phyloP scores from a whole-genome alignment of 2,329 filamentous ascomycete genomes.

The Aspergillus amoenus region DNA sequence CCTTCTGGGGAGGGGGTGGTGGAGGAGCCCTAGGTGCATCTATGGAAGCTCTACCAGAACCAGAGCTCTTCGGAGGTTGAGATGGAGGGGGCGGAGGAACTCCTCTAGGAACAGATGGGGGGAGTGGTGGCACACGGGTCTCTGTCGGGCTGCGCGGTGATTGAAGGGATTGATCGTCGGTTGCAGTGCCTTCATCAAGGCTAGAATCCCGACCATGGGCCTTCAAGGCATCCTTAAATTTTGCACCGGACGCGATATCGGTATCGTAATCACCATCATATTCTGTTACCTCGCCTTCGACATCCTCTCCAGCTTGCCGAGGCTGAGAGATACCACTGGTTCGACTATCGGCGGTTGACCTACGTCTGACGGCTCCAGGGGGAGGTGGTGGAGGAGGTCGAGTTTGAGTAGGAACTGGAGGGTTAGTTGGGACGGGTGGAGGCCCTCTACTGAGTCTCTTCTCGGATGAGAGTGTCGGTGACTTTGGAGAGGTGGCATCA shows the following conservation, averaged over 20 bases:
- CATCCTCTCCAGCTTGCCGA: conserved; percentile 56
- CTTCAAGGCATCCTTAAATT: conserved; percentile 90
- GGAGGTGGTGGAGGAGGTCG: conserved; percentile 68
- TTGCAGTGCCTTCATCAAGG: conserved; percentile 64
- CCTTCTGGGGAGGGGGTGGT: conserved; percentile 50
- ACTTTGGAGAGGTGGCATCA: conserved; percentile 44
- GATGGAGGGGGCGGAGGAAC: conserved; percentile 65
- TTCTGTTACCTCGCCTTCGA: conserved; percentile 80
- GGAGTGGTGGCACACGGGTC: conserved; percentile 48
- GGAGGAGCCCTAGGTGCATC: conserved; percentile 35
- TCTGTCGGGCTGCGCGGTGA: conserved; percentile 44
- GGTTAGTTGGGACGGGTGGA: conserved; percentile 40
- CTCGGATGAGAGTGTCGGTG: conserved; percentile 33
- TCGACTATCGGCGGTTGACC: conserved; percentile 59
- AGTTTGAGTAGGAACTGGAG: conserved; percentile 48
- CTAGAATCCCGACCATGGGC: conserved; percentile 75
- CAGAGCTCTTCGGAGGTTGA: conserved; percentile 53
- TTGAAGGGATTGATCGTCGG: conserved; percentile 55
- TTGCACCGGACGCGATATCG: conserved; percentile 90
- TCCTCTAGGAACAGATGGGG: conserved; percentile 59
- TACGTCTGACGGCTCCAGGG: conserved; percentile 52
- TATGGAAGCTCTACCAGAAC: conserved; percentile 28
- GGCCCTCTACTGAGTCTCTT: conserved; percentile 46
- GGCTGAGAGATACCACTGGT: conserved; percentile 42
- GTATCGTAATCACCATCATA: conserved; percentile 99